phyloP scores from a whole-genome alignment of 2,329 filamentous ascomycete genomes.

The Colletotrichum musae region DNA sequence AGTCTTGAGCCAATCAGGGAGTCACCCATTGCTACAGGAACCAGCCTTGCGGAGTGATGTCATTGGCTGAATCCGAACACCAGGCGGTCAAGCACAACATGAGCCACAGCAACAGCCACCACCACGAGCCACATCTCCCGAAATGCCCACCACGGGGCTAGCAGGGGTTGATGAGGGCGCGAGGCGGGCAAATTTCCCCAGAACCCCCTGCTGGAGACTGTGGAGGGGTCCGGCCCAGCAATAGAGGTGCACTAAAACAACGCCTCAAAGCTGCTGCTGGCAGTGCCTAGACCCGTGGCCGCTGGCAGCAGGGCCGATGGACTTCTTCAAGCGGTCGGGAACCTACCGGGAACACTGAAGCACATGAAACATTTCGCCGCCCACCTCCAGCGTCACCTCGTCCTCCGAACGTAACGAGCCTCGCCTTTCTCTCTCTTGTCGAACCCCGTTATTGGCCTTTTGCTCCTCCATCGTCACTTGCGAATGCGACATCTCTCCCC shows the following conservation, averaged over 20 bases:
- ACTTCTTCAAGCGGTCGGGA: constrained; percentile 24
- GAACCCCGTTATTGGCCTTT: not conserved
- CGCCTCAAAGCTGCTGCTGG: constrained; percentile 5
- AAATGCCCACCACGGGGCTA: not conserved
- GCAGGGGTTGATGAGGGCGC: no score
- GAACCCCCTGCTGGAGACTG: not conserved
- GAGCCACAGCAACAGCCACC: not conserved
- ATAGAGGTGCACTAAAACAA: not conserved
- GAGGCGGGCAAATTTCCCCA: constrained; percentile 22
- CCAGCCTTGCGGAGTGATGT: constrained; percentile 19
- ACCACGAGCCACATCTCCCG: constrained; percentile 11
- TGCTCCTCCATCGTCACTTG: constrained; percentile 1
- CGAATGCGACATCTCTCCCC: not conserved
- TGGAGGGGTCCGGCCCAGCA: constrained; percentile 13
- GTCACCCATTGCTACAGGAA: constrained; percentile 27
- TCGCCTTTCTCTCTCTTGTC: not conserved
- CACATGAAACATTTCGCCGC: constrained; percentile 37
- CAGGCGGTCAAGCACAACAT: not conserved
- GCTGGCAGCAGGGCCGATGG: no score
- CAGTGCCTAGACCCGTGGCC: no score
- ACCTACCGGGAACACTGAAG: constrained; percentile 12
- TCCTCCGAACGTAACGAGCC: not conserved
- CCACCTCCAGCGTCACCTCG: constrained; percentile 12
- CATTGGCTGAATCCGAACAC: not conserved
- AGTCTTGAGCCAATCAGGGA: not conserved